These are phyloP conservation scores for Heracleum sosnowskyi DNA, from an alignment of 129 eudicot species.

Conservation along the genomic window DNA sequence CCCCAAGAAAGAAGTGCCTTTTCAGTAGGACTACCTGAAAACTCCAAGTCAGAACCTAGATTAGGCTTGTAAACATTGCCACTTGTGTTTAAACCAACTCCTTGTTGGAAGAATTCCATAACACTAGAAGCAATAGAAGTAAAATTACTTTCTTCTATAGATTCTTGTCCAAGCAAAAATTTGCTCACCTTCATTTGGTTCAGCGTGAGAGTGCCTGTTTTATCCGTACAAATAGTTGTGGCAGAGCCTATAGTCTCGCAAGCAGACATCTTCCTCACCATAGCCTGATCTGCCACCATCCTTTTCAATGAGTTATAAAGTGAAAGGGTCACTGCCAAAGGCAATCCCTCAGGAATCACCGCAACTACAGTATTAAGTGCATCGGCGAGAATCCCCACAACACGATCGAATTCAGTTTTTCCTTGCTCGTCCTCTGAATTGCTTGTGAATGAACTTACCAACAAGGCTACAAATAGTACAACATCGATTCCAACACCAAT, in stretches of 20 bases:
- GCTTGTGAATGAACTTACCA: conserved; percentile 18
- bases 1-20: conserved; percentile 42
- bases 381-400: conserved; percentile 24
- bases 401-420: conserved; percentile 24
- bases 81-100: conserved; percentile 32
- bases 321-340: neutral
- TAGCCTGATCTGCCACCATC: conserved; percentile 44
- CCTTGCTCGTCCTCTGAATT: conserved; percentile 14
- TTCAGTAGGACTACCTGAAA: conserved; percentile 41
- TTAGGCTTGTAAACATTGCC: conserved; percentile 25
- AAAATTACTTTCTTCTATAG: conserved; percentile 3
- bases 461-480: neutral
- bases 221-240: conserved; percentile 38
- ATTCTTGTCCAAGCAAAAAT: conserved; percentile 33
- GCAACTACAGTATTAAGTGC: conserved; percentile 19
- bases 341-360: neutral
- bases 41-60: conserved; percentile 12
- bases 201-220: conserved; percentile 38
- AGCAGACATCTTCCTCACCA: conserved; percentile 47
- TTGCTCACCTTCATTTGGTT: conserved; percentile 37
- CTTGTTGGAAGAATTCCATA: conserved; percentile 28
- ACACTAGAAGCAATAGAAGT: conserved; percentile 11
- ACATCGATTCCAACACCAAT: neutral
- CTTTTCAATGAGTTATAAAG: conserved; percentile 28
- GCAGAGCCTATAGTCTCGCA: conserved; percentile 57